phyloP scores from a whole-genome alignment of 257 asterid genomes.

The Solanum neorickii region DNA sequence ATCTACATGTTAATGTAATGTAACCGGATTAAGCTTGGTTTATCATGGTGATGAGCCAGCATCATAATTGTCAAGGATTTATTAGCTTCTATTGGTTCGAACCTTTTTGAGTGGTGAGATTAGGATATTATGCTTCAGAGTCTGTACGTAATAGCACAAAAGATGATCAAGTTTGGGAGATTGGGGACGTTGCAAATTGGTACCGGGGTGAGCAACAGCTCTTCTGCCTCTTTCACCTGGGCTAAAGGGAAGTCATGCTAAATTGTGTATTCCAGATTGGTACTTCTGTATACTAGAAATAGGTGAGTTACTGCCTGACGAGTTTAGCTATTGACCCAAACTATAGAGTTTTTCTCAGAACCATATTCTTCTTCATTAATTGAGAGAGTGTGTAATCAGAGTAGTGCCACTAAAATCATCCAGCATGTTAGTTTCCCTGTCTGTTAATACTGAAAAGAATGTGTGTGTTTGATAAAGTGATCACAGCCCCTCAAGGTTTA shows the following conservation, averaged over 20 bases:
- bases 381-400: background rate
- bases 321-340: background rate
- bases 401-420: background rate
- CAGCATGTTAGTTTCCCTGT: background rate
- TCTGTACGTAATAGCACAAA: background rate
- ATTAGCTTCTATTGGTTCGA: background rate
- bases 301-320: background rate
- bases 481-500: background rate
- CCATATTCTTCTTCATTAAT: background rate
- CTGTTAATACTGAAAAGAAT: background rate
- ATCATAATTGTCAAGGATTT: background rate
- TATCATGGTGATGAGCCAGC: background rate
- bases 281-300: background rate
- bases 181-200: background rate
- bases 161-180: background rate
- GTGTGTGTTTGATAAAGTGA: background rate
- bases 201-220: background rate
- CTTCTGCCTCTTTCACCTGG: background rate
- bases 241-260: background rate
- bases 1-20: background rate
- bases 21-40: background rate
- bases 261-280: background rate
- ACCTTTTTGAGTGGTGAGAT: background rate
- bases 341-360: background rate
- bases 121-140: background rate